A percentile compares a stretch with the other conserved stretches of the same genome.
phyloP scores from a whole-genome alignment of 805 yeast species.

The Kodamaea leandrae region DNA sequence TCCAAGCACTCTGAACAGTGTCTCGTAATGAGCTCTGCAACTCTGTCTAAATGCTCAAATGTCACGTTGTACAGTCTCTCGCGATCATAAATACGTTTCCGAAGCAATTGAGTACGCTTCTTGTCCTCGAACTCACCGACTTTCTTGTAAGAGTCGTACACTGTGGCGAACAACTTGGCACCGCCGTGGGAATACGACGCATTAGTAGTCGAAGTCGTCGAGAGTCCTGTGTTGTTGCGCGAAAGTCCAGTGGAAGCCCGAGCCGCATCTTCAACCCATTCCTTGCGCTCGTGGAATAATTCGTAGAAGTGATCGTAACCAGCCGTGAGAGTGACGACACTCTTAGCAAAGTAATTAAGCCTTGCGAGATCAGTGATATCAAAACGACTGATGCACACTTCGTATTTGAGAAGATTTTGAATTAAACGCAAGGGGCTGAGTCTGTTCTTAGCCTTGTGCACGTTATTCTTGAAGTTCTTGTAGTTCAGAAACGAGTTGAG shows the following conservation, averaged over 20 bases:
- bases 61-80: constrained; percentile 15
- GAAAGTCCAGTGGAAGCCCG: constrained; percentile 1
- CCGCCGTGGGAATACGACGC: constrained; percentile 10
- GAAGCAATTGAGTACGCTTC: constrained; percentile 18
- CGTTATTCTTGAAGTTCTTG: constrained; percentile 17
- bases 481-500: constrained; percentile 22
- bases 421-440: constrained; percentile 20
- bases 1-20: constrained; percentile 18
- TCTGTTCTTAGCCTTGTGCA: constrained; percentile 18
- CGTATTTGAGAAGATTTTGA: constrained; percentile 19
- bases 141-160: constrained; percentile 26
- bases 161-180: constrained; percentile 24
- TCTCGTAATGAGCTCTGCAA: constrained; percentile 20
- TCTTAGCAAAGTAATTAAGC: constrained; percentile 23
- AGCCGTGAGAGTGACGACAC: constrained; percentile 20
- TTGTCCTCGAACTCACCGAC: constrained; percentile 29
- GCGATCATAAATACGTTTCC: constrained; percentile 15
- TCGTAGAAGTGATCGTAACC: constrained; percentile 28
- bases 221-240: not conserved
- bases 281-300: constrained; percentile 27
- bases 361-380: constrained; percentile 27
- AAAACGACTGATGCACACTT: constrained; percentile 27
- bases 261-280: constrained; percentile 15
- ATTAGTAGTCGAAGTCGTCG: not conserved
- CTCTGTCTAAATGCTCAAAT: constrained; percentile 24